Evolutionary conservation across 2,329 filamentous ascomycete species (phyloP).

Genomic region (Fusarium guadeloupense): DNA sequence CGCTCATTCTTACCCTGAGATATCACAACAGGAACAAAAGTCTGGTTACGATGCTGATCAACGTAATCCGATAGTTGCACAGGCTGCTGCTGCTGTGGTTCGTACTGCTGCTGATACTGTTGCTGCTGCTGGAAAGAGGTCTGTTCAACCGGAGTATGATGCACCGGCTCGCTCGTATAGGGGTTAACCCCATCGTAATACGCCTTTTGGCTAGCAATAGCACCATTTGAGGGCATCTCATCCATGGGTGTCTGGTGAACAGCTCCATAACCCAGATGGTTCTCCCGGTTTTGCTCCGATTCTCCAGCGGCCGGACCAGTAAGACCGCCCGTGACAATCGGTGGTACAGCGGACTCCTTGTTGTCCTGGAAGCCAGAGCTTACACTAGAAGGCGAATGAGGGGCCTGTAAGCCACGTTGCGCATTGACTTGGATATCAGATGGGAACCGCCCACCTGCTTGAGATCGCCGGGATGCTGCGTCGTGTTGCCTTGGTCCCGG

Average conservation of each 20-base stretch:
- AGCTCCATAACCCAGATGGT: conserved; percentile 55
- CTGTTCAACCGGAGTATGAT: conserved; percentile 24
- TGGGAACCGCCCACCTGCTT: conserved; percentile 96
- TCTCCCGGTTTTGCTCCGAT: conserved; percentile 46
- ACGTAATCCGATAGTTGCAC: conserved; percentile 27
- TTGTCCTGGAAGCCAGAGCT: conserved; percentile 68
- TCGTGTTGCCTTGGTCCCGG: conserved; percentile 61
- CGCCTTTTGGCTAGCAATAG: conserved; percentile 60
- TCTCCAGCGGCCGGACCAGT: conserved; percentile 50
- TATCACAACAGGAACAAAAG: conserved; percentile 36
- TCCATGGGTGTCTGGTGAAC: conserved; percentile 58
- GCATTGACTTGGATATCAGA: conserved; percentile 88
- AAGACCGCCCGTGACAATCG: conserved; percentile 66
- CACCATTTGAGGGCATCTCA: conserved; percentile 60
- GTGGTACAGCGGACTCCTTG: conserved; percentile 67
- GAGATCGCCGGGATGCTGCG: conserved; percentile 71
- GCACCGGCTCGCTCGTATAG: conserved; percentile 60
- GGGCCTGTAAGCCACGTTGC: conserved; percentile 80
- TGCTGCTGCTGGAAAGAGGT: conserved; percentile 24
- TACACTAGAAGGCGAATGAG: conserved; percentile 82
- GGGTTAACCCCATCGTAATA: conserved; percentile 66
- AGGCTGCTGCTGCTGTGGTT: conserved; percentile 20
- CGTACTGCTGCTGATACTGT: conserved; percentile 17
- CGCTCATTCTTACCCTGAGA: conserved; percentile 28
- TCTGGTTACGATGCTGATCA: conserved; percentile 23